phyloP scores from a whole-genome alignment of 163 green algal genomes.

The Chloromonas sp. region DNA sequence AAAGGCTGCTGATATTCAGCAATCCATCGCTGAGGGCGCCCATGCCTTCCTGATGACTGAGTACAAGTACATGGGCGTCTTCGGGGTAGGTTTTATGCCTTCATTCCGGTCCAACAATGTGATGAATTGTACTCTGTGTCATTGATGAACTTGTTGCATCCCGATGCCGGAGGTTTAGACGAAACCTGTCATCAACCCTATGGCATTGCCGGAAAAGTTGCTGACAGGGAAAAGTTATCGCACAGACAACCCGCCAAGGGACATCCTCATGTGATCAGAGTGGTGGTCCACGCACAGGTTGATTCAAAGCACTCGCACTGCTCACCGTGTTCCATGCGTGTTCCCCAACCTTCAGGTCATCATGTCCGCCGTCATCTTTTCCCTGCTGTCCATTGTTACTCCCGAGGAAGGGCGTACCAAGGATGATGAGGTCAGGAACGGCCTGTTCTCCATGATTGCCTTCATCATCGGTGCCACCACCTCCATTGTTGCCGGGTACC shows the following conservation, averaged over 20 bases:
- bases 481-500: slow-evolving; percentile 88
- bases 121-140: too few species aligned
- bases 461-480: slow-evolving; percentile 90
- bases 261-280: too few species aligned
- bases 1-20: slow-evolving; percentile 83
- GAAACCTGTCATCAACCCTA: too few species aligned
- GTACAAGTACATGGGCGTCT: slow-evolving; percentile 92
- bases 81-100: slow-evolving; percentile 66
- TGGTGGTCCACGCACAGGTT: too few species aligned
- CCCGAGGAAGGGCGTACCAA: slow-evolving; percentile 37
- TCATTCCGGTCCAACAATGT: neutral
- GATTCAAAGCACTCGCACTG: too few species aligned
- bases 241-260: too few species aligned
- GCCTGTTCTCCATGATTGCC: slow-evolving; percentile 23
- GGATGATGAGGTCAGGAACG: slow-evolving; percentile 71
- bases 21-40: slow-evolving; percentile 83
- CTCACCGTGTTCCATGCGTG: too few species aligned
- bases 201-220: too few species aligned
- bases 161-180: too few species aligned
- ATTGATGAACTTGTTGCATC: too few species aligned
- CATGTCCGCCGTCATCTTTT: slow-evolving; percentile 89
- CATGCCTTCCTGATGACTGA: slow-evolving; percentile 91
- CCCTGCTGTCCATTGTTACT: slow-evolving; percentile 80
- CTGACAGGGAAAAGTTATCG: too few species aligned
- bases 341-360: slow-evolving; percentile 19